Conservation (phyloP, 1,284 basidiomycete species). For the Sphagnurus paluster region DNA sequence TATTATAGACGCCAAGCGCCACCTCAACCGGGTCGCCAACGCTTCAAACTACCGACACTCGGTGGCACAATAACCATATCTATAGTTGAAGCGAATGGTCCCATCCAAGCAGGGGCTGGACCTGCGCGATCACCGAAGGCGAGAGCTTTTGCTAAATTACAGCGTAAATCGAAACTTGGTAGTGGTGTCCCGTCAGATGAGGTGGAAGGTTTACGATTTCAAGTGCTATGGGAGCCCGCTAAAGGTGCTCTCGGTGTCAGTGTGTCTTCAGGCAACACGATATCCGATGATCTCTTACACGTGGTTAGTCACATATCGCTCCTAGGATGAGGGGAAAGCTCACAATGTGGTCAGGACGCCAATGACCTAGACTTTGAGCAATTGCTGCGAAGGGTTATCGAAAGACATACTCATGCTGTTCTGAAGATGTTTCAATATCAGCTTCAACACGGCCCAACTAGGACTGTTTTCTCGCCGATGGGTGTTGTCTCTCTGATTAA, state of each 20-base stretch:
- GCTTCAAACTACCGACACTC: slow-evolving; percentile 50
- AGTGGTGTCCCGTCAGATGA: slow-evolving; percentile 62
- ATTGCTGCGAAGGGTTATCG: slow-evolving; percentile 58
- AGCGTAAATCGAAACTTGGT: slow-evolving; percentile 59
- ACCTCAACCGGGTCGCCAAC: slow-evolving; percentile 37
- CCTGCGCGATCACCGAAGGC: slow-evolving; percentile 50
- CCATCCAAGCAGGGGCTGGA: slow-evolving; percentile 34
- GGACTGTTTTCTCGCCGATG: slow-evolving; percentile 58
- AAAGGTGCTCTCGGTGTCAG: slow-evolving; percentile 57
- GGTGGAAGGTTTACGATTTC: slow-evolving; percentile 61
- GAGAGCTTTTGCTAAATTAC: slow-evolving; percentile 59
- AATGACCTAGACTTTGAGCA: slow-evolving; percentile 70
- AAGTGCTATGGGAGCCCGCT: slow-evolving; percentile 69
- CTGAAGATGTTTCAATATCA: slow-evolving; percentile 53
- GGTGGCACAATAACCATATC: slow-evolving; percentile 53
- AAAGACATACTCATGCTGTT: slow-evolving; percentile 61
- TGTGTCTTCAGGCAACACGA: slow-evolving; percentile 44
- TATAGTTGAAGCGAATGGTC: slow-evolving; percentile 40
- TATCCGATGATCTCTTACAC: slow-evolving; percentile 39
- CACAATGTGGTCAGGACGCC: slow-evolving; percentile 47
- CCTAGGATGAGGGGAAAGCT: not conserved
- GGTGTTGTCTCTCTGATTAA: slow-evolving; percentile 54
- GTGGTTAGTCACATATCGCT: slow-evolving; percentile 40
- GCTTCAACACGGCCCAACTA: slow-evolving; percentile 48
- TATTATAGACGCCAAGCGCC: slow-evolving; percentile 48